Evolutionary conservation across 768 basidiomycete genomes (phyloP), one percentile per base, ranked within the genome.

Genomic region (Mycena chlorophos): DNA sequence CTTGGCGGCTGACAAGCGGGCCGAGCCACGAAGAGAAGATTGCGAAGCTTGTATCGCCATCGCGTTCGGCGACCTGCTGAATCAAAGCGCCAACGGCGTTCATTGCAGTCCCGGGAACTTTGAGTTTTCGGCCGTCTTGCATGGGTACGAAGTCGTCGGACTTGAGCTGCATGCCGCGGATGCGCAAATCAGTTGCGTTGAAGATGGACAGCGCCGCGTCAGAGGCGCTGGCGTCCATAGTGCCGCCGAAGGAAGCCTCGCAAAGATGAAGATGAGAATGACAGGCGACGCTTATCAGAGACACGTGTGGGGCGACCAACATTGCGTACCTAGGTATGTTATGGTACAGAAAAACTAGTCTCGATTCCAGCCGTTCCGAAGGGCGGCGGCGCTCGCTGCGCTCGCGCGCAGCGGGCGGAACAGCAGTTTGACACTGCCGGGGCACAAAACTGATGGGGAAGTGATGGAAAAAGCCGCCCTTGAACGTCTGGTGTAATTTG

Each of bases 401-500:
- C 34, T 10, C 10, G 34, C 34, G 34, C 34, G 34, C 12, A 37
- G 34, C 34, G 12, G 34, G 34, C 34, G 34, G 34, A 37, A 37
- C 34, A 37, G 34, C 34, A 37, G 34, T 37, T 37, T 37, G 34
- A 37, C 34, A 37, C 34, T 37, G 34, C 34, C 34, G 34, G 34
- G 34, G 34, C n/a, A 37, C 34, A 37, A 37, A 43, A 43, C 22
- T 16, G 22, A n/a, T 16, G 40, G 40, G 22, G 8, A 10, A 10
- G 40, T 43, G 40, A 43, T 43, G 12, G 22, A 20, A 43, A 27
- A n/a, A 14, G 40, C 52, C 46, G 52, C 45, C 52, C 54, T 55
- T 49, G 12, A 55, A 55, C 54, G 47, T 54, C 53, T 54, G 53
- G 53, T 48, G 45, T 45, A 54, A 17, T 48, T 47, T 14, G 38